Base-by-base conservation (phyloP, 805 yeast genomes). In the Zygoascus bituminiphila region DNA sequence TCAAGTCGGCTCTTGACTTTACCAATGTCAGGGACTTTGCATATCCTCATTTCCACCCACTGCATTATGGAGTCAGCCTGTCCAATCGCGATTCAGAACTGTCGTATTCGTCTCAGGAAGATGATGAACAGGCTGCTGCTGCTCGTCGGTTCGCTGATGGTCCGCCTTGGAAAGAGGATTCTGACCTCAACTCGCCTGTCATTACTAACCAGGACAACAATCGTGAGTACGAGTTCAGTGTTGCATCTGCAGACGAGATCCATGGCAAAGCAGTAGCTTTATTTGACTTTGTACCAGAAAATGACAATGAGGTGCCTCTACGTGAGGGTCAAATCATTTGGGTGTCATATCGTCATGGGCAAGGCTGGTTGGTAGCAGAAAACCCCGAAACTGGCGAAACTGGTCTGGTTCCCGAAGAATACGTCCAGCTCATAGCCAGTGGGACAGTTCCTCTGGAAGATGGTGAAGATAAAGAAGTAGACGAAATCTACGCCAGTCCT, bases 301-400 rank as follows among this genome's bases (percentile, higher is more conserved):
- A 93, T 64, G 96, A 88, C 57, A 93, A 93, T 64, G 99, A 93
- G 60, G 78, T 89, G 41, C 77, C 75, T 9, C 68, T 93, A 26
- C 66, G 60, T 12, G 94, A 84, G 57, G 95, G 96, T 31, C 97
- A 93, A 65, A 64, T 78, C 12, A 78, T 93, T 2, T 82, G 88
- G 77, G 84, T 93, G 25, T 79, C 83, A 51, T 91, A 89, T 64
- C 78, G 94, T 49, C 96, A 91, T 63, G 98, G 98, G 22, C 97
- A 91, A 63, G 99, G 99, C 6, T 93, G 98, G 99, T 74, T 93
- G 2, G 97, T 93, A 45, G 98, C 97, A 0, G 74, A 74, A 51
- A 88, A 88, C 59, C 82, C 86, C 1, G 72, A 61, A 23, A 74
- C 84, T 2, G 88, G 87, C 1, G 84, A 81, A 53, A 85, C 94